Conservation (phyloP, 2,329 filamentous ascomycete genomes). For the Ophiobolus disseminans region DNA sequence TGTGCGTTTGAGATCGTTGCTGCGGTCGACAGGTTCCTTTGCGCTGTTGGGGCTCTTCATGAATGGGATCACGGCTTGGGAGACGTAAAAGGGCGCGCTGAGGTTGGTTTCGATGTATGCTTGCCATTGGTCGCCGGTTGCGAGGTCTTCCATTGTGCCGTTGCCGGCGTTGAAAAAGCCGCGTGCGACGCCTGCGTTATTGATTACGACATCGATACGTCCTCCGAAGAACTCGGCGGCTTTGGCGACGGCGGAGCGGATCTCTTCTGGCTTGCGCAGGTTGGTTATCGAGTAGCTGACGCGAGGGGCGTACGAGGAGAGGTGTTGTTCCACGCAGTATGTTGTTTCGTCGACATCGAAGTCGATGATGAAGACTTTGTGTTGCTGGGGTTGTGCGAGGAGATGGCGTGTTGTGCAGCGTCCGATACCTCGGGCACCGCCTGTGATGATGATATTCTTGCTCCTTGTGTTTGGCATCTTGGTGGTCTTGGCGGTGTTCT, state of each 20-base stretch:
- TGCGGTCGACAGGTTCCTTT: constrained; percentile 22
- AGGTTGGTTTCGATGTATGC: constrained; percentile 31
- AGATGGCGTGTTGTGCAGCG: constrained; percentile 53
- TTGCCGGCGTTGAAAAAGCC: constrained; percentile 33
- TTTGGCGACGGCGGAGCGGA: constrained; percentile 41
- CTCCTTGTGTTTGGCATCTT: constrained; percentile 26
- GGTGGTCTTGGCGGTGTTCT: too few relatives aligned
- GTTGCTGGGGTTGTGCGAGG: constrained; percentile 41
- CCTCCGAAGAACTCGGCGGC: constrained; percentile 49
- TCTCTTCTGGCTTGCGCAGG: constrained; percentile 42
- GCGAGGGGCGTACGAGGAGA: constrained; percentile 39
- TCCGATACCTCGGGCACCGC: constrained; percentile 55
- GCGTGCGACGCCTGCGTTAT: constrained; percentile 37
- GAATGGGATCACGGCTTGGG: constrained; percentile 29
- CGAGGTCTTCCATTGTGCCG: constrained; percentile 31
- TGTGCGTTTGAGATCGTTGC: constrained; percentile 27
- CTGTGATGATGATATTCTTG: constrained; percentile 48
- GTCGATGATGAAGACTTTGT: constrained; percentile 55
- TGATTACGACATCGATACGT: constrained; percentile 38
- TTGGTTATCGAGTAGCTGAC: constrained; percentile 42
- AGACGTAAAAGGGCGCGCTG: constrained; percentile 30
- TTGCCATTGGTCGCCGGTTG: constrained; percentile 32
- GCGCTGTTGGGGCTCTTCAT: constrained; percentile 30
- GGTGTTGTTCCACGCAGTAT: constrained; percentile 35
- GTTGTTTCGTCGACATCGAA: constrained; percentile 50